These are phyloP conservation scores for Colletotrichum liriopes DNA, from an alignment of 2,329 filamentous ascomycete species.

Conservation along the genomic window DNA sequence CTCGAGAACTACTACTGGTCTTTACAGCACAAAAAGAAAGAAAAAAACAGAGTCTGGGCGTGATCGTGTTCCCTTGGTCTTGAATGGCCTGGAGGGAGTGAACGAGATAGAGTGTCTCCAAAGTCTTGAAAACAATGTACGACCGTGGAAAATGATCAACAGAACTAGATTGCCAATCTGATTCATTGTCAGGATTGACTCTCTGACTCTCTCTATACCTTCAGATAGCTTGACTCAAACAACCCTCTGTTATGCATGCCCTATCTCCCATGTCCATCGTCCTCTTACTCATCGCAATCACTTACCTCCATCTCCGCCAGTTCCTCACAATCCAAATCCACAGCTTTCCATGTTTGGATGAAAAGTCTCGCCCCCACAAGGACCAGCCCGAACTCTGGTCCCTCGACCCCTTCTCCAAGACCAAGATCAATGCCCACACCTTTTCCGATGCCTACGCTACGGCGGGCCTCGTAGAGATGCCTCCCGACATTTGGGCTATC, in stretches of 20 bases:
- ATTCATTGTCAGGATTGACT: background rate
- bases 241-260: background rate
- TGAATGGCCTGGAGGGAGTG: too few species aligned
- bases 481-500: conserved; percentile 50
- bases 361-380: conserved; percentile 53
- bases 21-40: background rate
- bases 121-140: background rate
- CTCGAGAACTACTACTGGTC: background rate
- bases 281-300: background rate
- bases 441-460: conserved; percentile 48
- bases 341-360: conserved; percentile 47
- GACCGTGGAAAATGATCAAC: background rate
- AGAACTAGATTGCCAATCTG: background rate
- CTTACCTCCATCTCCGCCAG: background rate
- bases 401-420: conserved; percentile 49
- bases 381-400: conserved; percentile 51
- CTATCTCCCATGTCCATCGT: background rate
- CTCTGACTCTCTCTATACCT: background rate
- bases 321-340: conserved; percentile 44
- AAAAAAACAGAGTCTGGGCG: too few species aligned
- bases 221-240: too few species aligned
- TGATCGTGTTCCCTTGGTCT: background rate
- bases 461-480: conserved; percentile 51
- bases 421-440: conserved; percentile 48
- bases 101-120: background rate